A percentile compares a stretch with the other conserved stretches of the same genome.
These are phyloP conservation scores for Prunus mume DNA, from an alignment of 306 rosid genomes.

Conservation along the genomic window DNA sequence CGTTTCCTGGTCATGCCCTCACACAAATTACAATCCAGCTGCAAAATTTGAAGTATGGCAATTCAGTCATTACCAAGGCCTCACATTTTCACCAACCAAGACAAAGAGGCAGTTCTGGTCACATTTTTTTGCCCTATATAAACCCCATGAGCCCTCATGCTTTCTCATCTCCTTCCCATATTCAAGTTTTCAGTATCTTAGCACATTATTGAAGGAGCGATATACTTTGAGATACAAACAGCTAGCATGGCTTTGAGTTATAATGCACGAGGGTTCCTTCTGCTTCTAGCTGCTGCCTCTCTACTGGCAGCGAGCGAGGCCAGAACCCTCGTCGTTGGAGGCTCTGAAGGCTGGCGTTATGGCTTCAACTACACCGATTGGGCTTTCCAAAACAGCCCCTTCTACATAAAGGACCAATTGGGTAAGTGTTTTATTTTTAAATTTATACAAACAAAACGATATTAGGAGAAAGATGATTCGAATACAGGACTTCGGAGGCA, in stretches of 20 bases:
- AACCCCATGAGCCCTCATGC: constrained; percentile 1
- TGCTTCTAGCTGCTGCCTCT: constrained; percentile 31
- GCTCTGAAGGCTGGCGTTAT: constrained; percentile 56
- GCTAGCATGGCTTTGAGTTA: constrained; percentile 13
- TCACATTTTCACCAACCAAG: background rate
- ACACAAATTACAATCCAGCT: background rate
- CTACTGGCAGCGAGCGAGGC: constrained; percentile 25
- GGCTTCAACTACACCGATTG: constrained; percentile 71
- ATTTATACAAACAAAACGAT: too few relatives aligned
- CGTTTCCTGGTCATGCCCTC: background rate
- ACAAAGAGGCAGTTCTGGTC: background rate
- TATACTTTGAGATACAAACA: too few relatives aligned
- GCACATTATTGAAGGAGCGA: background rate
- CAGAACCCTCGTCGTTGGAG: constrained; percentile 56
- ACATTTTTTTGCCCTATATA: background rate
- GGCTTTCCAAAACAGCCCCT: constrained; percentile 56
- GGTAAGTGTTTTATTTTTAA: constrained; percentile 22
- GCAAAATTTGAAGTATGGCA: background rate
- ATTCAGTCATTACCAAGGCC: background rate
- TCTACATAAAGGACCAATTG: constrained; percentile 47
- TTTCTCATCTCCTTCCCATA: constrained; percentile 1
- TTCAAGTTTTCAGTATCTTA: background rate
- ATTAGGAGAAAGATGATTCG: too few relatives aligned
- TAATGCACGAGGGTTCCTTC: constrained; percentile 21
- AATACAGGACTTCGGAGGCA: too few relatives aligned